Conservation (phyloP, 495 filamentous ascomycete genomes). For the Neohortaea acidophila region DNA sequence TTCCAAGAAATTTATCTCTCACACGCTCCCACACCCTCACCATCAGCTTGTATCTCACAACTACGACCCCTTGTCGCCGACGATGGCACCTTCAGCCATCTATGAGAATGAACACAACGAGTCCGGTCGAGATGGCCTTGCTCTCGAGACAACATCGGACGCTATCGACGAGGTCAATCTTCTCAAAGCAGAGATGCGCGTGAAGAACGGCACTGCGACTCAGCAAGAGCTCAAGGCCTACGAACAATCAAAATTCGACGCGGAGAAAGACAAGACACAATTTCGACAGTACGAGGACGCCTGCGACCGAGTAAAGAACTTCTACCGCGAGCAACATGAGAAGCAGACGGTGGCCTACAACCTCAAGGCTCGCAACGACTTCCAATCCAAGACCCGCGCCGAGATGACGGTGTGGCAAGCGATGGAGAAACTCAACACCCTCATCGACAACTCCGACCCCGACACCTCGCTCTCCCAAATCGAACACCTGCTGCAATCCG, state of each 20-base stretch:
- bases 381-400: constrained; percentile 50
- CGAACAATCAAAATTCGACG: constrained; percentile 51
- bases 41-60: not conserved
- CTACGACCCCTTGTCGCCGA: not conserved
- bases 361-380: constrained; percentile 54
- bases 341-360: constrained; percentile 80
- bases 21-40: not conserved
- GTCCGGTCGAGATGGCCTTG: constrained; percentile 42
- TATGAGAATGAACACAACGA: constrained; percentile 24
- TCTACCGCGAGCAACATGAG: constrained; percentile 70
- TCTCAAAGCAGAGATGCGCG: constrained; percentile 39
- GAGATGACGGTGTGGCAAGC: constrained; percentile 79
- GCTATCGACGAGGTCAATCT: constrained; percentile 69
- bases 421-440: constrained; percentile 74
- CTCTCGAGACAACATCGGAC: constrained; percentile 69
- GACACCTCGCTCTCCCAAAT: constrained; percentile 78
- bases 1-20: not conserved
- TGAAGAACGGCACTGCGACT: constrained; percentile 30
- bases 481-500: constrained; percentile 72
- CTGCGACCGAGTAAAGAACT: constrained; percentile 64
- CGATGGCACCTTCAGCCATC: constrained; percentile 26
- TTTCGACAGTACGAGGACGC: constrained; percentile 70
- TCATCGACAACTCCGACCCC: constrained; percentile 79
- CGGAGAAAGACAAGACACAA: constrained; percentile 61
- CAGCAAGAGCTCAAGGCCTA: constrained; percentile 40